Conservation (phyloP, 1,284 basidiomycete genomes). For the Gomphus sp. region DNA sequence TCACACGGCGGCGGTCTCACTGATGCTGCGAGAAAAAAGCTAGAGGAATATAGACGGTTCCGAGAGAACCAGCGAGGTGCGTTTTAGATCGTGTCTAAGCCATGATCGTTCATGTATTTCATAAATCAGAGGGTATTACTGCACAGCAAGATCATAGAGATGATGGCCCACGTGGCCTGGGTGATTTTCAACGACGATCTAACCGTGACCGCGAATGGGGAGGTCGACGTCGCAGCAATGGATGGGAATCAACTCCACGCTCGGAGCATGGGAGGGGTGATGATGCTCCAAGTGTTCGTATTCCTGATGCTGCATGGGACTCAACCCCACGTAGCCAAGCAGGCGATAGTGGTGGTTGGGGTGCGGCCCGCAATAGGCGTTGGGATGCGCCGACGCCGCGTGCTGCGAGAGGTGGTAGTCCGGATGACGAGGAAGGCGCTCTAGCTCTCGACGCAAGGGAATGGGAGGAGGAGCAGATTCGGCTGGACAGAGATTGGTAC, state of each 20-base stretch:
- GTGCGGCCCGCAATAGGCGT: conserved; percentile 43
- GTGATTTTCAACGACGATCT: conserved; percentile 60
- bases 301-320: conserved; percentile 86
- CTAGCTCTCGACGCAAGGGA: conserved; percentile 63
- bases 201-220: conserved; percentile 44
- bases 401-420: conserved; percentile 49
- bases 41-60: conserved; percentile 70
- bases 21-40: conserved; percentile 54
- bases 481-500: conserved; percentile 91
- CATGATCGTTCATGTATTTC: not conserved
- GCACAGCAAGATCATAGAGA: conserved; percentile 42
- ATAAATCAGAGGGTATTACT: conserved; percentile 47
- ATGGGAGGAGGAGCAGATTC: conserved; percentile 92
- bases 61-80: conserved; percentile 59
- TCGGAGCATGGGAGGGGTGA: conserved; percentile 45
- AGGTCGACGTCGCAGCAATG: conserved; percentile 20
- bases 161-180: conserved; percentile 54
- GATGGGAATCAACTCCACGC: conserved; percentile 69
- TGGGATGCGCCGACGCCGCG: conserved; percentile 89
- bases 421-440: conserved; percentile 50
- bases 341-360: conserved; percentile 36
- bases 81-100: conserved; percentile 12
- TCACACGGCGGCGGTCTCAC: conserved; percentile 89
- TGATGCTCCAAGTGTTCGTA: conserved; percentile 78
- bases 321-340: conserved; percentile 60